These are phyloP conservation scores for Carex cristatella DNA, from an alignment of 176 grass and related monocot genomes.

Conservation along the genomic window DNA sequence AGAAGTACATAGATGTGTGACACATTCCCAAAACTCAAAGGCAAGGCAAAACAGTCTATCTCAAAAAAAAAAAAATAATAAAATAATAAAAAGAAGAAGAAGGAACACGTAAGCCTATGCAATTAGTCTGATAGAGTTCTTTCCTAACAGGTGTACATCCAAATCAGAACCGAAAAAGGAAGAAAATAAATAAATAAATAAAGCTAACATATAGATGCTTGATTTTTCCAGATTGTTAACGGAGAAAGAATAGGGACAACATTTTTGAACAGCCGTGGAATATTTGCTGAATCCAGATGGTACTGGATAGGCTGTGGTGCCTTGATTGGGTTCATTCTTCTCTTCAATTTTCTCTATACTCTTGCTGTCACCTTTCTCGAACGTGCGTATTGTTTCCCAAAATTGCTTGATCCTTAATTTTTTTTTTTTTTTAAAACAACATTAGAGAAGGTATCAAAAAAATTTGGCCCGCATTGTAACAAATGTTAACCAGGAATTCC, in stretches of 20 bases:
- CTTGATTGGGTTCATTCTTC: constrained; percentile 58
- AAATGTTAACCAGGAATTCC: not conserved
- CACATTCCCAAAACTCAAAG: not conserved
- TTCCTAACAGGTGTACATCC: not conserved
- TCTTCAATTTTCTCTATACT: constrained; percentile 80
- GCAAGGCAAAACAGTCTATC: not conserved
- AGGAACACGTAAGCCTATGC: not conserved
- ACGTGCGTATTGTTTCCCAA: constrained; percentile 26
- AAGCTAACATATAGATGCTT: not conserved
- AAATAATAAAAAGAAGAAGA: too few species aligned
- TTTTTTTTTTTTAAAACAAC: too few species aligned
- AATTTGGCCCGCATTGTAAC: not conserved
- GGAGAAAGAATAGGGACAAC: constrained; percentile 49
- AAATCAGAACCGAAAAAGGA: not conserved
- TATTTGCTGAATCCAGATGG: constrained; percentile 92
- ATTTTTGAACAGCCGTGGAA: constrained; percentile 49
- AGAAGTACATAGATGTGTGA: not conserved
- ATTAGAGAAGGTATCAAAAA: not conserved
- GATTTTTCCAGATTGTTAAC: constrained; percentile 5
- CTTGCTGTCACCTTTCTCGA: constrained; percentile 56
- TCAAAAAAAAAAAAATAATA: too few species aligned
- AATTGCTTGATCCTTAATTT: not conserved
- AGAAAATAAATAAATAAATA: not conserved
- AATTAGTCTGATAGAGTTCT: not conserved
- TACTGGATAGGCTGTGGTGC: constrained; percentile 85